Percentiles rank a stretch among this genome's conserved stretches.
Conservation (phyloP, 148 eudicot genomes). For the Cornus suecica region DNA sequence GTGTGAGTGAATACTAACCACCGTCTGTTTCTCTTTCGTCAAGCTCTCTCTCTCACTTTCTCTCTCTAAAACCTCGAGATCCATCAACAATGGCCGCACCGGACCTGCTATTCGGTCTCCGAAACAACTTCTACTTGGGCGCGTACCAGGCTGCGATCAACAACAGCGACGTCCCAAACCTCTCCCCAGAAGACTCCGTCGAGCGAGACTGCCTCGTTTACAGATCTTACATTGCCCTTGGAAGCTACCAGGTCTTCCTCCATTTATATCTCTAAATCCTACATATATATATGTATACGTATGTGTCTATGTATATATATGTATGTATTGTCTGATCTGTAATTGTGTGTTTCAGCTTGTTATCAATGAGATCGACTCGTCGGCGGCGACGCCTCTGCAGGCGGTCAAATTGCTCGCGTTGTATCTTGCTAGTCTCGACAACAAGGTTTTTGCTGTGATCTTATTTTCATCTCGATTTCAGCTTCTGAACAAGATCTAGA, state of each 20-base stretch:
- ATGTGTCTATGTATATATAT: too few species aligned
- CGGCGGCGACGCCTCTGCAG: conserved; percentile 87
- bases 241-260: conserved; percentile 54
- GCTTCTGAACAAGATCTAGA: neutral
- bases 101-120: conserved; percentile 64
- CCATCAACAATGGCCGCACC: conserved; percentile 59
- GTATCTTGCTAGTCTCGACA: conserved; percentile 54
- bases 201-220: conserved; percentile 75
- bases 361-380: conserved; percentile 65
- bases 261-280: neutral
- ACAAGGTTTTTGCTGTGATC: conserved; percentile 46
- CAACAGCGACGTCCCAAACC: conserved; percentile 73
- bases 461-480: conserved; percentile 20
- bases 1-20: too few species aligned
- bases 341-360: conserved; percentile 47
- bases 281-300: too few species aligned
- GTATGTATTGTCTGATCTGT: too few species aligned
- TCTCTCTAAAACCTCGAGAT: neutral
- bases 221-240: conserved; percentile 91
- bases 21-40: neutral
- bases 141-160: conserved; percentile 89
- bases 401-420: conserved; percentile 88
- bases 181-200: conserved; percentile 59
- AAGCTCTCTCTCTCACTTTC: neutral
- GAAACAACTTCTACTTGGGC: conserved; percentile 87